Evolutionary conservation across 495 filamentous ascomycete species (phyloP).

Genomic region (Monascus purpureus): DNA sequence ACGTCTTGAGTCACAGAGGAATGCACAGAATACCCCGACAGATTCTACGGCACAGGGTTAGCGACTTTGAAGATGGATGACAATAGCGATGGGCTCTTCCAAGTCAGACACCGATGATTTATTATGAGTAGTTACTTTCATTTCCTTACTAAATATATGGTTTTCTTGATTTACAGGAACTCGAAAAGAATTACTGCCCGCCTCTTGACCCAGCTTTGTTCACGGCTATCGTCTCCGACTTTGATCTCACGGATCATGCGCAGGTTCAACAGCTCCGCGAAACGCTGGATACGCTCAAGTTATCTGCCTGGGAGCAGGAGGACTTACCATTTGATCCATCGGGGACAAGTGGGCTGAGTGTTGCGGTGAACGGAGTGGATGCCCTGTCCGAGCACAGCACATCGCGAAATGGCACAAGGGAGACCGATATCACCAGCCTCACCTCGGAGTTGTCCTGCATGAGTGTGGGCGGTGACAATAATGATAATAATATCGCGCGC

Average conservation of each 20-base stretch:
- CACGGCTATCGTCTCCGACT: conserved; percentile 53
- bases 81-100: conserved; percentile 4
- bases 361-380: conserved; percentile 10
- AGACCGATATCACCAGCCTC: conserved; percentile 33
- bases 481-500: no score
- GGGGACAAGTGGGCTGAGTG: conserved; percentile 38
- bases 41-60: conserved; percentile 4
- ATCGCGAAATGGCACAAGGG: conserved; percentile 15
- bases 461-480: conserved; percentile 6
- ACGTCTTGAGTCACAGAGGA: no score
- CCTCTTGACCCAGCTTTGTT: conserved; percentile 50
- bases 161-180: conserved; percentile 13
- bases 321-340: conserved; percentile 65
- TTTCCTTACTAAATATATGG: not conserved
- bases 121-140: not conserved
- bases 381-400: conserved; percentile 12
- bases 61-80: conserved; percentile 17
- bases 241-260: conserved; percentile 32
- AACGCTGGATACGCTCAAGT: conserved; percentile 43
- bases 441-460: conserved; percentile 13
- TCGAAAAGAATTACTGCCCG: conserved; percentile 42
- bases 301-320: conserved; percentile 48
- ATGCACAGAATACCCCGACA: conserved; percentile 9
- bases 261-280: conserved; percentile 39
- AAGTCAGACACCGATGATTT: conserved; percentile 7